Evolutionary conservation across 2,329 filamentous ascomycete genomes (phyloP), one percentile per base, ranked within the genome.

Genomic region (Helotiales sp.): DNA sequence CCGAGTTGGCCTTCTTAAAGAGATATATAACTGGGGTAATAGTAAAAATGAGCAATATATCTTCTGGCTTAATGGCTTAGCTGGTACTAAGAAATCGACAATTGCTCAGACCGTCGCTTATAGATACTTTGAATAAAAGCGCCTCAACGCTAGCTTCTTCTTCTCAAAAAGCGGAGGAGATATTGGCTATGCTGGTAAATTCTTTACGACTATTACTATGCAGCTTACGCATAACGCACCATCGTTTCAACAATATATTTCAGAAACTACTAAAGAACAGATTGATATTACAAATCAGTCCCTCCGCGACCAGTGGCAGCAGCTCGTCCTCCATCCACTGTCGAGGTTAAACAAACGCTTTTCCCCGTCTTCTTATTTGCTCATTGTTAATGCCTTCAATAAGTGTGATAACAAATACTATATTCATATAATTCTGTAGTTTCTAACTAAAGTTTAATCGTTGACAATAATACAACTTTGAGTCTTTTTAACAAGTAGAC

Each of bases 61-160:
- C 32, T 75, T 73, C 62, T 82, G 77, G 79, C 72, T 82, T 6
- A 74, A 74, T 20, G 78, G 79, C 10, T 74, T 78, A 73, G 78
- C 78, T 3, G 79, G 79, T n/a, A n/a, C n/a, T n/a, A n/a, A n/a
- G n/a, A n/a, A n/a, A n/a, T n/a, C n/a, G n/a, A n/a, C n/a, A n/a
- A 76, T 80, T 60, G 72, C 78, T 24, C 75, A 75, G 15, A 80
- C 77, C 3, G 64, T 80, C 15, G 75, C 78, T 26, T 68, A 63
- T 10, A 68, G 17, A 11, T 67, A 73, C 40, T 64, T 61, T 34
- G 60, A 73, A 1, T 59, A 71, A 8, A 45, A 66, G 2, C 34
- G 66, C 20, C 70, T 79, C 45, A 74, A 66, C 32, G n/a, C n/a
- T n/a, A n/a, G n/a, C n/a, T n/a, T n/a, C n/a, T n/a, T n/a, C n/a